These are phyloP conservation scores for Crucibulum laeve DNA, from an alignment of 768 basidiomycete genomes.

Conservation along the genomic window DNA sequence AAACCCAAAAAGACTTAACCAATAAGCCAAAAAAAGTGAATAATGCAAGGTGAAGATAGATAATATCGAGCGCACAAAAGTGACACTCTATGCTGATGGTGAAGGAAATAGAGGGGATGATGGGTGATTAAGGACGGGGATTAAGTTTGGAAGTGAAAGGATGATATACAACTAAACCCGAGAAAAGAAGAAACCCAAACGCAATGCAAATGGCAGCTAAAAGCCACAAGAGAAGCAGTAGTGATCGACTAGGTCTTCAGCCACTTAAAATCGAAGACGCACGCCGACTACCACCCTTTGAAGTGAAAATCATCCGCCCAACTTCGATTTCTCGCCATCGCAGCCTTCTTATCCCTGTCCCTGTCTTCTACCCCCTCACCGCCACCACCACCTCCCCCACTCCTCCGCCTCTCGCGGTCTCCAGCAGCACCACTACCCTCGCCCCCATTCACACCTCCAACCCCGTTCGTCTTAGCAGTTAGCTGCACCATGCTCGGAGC, in stretches of 20 bases:
- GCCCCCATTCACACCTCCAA: neutral
- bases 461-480: slow-evolving; percentile 22
- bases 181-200: too few species aligned
- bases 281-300: slow-evolving; percentile 60
- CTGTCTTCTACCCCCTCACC: slow-evolving; percentile 25
- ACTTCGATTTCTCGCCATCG: slow-evolving; percentile 58
- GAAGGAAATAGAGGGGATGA: too few species aligned
- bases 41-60: neutral
- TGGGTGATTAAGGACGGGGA: too few species aligned
- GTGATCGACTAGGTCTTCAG: too few species aligned
- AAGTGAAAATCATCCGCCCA: slow-evolving; percentile 68
- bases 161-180: too few species aligned
- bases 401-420: slow-evolving; percentile 10
- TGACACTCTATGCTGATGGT: too few species aligned
- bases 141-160: too few species aligned
- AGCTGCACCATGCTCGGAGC: slow-evolving; percentile 37
- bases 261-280: too few species aligned
- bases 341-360: slow-evolving; percentile 37
- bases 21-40: neutral
- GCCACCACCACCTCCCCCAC: slow-evolving; percentile 4
- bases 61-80: too few species aligned
- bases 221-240: too few species aligned
- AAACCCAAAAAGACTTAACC: neutral
- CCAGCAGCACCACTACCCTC: slow-evolving; percentile 1
- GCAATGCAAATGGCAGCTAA: too few species aligned